Evolutionary conservation across 805 yeast genomes (phyloP).

Genomic region (Suhomyces prunicola): DNA sequence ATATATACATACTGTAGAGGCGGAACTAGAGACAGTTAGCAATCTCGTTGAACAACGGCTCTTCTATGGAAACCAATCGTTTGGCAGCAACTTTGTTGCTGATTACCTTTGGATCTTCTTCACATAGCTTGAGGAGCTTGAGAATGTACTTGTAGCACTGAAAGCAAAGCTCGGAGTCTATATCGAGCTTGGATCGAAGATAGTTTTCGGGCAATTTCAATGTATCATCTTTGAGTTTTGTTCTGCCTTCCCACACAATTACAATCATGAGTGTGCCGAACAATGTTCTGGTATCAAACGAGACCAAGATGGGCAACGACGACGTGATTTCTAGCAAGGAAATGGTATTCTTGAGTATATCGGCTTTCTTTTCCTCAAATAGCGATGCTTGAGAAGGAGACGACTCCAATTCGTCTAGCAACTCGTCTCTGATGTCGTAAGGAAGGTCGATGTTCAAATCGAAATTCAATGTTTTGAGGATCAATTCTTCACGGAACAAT

Average conservation of each 20-base stretch:
- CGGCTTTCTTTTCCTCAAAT: slow-evolving; percentile 16
- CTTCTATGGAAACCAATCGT: slow-evolving; percentile 10
- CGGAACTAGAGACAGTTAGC: neutral
- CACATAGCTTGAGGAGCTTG: slow-evolving; percentile 19
- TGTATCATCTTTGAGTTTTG: slow-evolving; percentile 12
- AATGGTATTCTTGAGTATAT: slow-evolving; percentile 27
- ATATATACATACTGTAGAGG: neutral
- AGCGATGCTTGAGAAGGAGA: neutral
- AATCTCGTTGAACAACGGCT: neutral
- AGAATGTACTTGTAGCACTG: slow-evolving; percentile 26
- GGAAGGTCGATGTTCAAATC: slow-evolving; percentile 41
- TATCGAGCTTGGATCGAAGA: slow-evolving; percentile 13
- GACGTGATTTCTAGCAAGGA: slow-evolving; percentile 38
- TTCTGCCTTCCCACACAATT: slow-evolving; percentile 19
- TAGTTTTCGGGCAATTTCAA: slow-evolving; percentile 18
- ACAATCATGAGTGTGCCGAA: slow-evolving; percentile 29
- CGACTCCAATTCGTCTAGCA: slow-evolving; percentile 9
- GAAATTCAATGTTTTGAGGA: slow-evolving; percentile 36
- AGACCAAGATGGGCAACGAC: slow-evolving; percentile 35
- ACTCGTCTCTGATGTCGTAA: slow-evolving; percentile 28
- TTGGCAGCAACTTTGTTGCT: slow-evolving; percentile 24
- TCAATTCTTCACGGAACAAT: slow-evolving; percentile 40
- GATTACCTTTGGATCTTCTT: slow-evolving; percentile 19
- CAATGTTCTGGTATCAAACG: slow-evolving; percentile 30
- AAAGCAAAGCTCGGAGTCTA: slow-evolving; percentile 15